phyloP scores from a whole-genome alignment of 257 asterid species.

The Datura wrightii region DNA sequence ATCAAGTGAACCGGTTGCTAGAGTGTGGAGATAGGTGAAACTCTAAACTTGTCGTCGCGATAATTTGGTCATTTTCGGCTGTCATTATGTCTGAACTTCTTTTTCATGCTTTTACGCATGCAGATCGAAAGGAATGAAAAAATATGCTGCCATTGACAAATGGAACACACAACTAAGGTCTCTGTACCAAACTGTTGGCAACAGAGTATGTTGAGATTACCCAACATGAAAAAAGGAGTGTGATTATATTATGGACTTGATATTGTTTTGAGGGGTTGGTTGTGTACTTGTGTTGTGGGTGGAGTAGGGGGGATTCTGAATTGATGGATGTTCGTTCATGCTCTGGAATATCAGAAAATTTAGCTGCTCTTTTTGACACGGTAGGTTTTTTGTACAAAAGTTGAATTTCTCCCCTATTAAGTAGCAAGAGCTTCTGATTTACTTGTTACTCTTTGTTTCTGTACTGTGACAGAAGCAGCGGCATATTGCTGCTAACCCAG shows the following conservation, averaged over 20 bases:
- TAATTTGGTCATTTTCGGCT: not conserved
- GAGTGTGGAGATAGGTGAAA: slow-evolving; percentile 96
- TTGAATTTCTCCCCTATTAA: not conserved
- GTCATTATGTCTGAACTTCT: not conserved
- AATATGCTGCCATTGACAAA: slow-evolving; percentile 88
- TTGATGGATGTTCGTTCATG: not conserved
- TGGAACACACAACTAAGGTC: slow-evolving; percentile 96
- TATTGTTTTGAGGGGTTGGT: not conserved
- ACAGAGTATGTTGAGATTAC: slow-evolving; percentile 68
- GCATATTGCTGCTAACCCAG: not conserved
- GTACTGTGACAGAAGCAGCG: not conserved
- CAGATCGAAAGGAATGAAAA: slow-evolving; percentile 96
- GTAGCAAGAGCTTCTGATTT: not conserved
- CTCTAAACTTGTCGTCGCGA: slow-evolving; percentile 1
- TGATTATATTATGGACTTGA: not conserved
- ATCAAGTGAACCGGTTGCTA: slow-evolving; percentile 89
- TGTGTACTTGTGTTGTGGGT: not conserved
- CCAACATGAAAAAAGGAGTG: not conserved
- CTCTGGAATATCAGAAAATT: not conserved
- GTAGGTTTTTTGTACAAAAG: not conserved
- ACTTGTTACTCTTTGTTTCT: not conserved
- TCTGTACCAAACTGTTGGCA: slow-evolving; percentile 77
- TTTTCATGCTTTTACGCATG: not conserved
- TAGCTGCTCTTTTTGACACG: not conserved
- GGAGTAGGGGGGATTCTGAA: not conserved